Base-by-base conservation (phyloP, 2,329 filamentous ascomycete genomes). In the Neopestalotiopsis clavispora region DNA sequence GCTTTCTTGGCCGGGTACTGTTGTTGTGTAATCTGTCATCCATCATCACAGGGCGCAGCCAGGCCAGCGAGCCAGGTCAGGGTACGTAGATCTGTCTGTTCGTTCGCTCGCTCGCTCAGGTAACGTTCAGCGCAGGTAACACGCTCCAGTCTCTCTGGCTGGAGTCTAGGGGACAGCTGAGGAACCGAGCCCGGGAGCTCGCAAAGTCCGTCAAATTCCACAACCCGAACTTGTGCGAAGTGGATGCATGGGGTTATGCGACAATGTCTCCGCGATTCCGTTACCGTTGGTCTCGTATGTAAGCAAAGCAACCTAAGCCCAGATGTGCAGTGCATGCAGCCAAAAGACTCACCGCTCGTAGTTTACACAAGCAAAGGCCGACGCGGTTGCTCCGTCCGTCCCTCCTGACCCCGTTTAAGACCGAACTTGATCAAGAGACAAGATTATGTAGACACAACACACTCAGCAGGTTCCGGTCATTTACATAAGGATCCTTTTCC, bases 381-480 rank as follows among this genome's bases (percentile, higher is more conserved):
- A 66, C 14, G 64, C 64, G 64, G 28, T 57, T 42, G 32, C 38
- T 60, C 56, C 56, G 52, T 60, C 23, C 63, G 17, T 23, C 61
- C 38, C 56, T 59, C 45, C 65, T 67, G 65, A 67, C 65, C 65
- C 56, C 28, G 34, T 40, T 57, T 59, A 62, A 67, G 58, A 63
- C 66, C 66, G 66, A 67, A 23, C 57, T 28, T 17, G 23, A n/a
- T 28, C 30, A 42, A 45, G 52, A 28, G 52, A 28, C 17, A 67
- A 28, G 23, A 28, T 28, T 28, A 28, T 28, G 23, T 28, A 28
- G 45, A 61, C n/a, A 34, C 30, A 32, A 52, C 28, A 49, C 57
- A 52, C 57, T 67, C 66, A 67, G 66, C 66, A 67, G 66, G 52
- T 52, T 67, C 58, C 66, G 42, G 65, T 67, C 65, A 59, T 67